These are phyloP conservation scores for Plasmopara viticola DNA, from an alignment of 352 stramenopile species.

Conservation along the genomic window DNA sequence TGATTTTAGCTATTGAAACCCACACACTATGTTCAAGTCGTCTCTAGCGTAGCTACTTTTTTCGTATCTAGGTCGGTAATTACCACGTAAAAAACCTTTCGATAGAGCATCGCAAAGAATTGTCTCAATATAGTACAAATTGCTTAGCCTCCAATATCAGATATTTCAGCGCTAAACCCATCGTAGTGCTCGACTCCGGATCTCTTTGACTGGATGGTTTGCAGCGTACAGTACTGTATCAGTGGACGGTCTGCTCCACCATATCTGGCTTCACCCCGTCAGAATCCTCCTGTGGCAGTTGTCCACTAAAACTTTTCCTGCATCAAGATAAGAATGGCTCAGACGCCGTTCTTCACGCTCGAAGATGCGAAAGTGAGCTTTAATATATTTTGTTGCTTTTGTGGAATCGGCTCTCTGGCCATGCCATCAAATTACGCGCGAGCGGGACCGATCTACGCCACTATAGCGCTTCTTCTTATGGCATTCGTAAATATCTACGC, in stretches of 20 bases:
- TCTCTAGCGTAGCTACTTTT: no score
- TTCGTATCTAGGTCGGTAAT: no score
- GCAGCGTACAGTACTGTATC: background rate
- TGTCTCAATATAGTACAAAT: no score
- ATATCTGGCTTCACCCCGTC: no score
- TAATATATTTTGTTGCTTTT: constrained; percentile 63
- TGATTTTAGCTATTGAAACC: no score
- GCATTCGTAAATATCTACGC: constrained; percentile 59
- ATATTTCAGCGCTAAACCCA: no score
- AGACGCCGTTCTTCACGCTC: constrained; percentile 28
- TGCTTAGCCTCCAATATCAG: no score
- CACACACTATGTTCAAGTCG: no score
- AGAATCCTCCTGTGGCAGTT: background rate
- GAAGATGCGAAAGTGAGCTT: constrained; percentile 57
- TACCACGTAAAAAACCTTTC: no score
- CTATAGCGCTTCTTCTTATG: constrained; percentile 51
- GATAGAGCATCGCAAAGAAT: no score
- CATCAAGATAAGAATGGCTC: constrained; percentile 6
- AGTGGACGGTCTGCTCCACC: constrained; percentile 1
- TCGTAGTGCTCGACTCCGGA: background rate
- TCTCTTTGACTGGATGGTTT: background rate
- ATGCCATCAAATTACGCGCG: constrained; percentile 65
- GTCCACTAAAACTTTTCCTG: constrained; percentile 1
- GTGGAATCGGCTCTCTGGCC: constrained; percentile 56
- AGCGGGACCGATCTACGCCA: constrained; percentile 37